phyloP scores from a whole-genome alignment of 2,329 filamentous ascomycete genomes.

The Tricladium varicosporioides region DNA sequence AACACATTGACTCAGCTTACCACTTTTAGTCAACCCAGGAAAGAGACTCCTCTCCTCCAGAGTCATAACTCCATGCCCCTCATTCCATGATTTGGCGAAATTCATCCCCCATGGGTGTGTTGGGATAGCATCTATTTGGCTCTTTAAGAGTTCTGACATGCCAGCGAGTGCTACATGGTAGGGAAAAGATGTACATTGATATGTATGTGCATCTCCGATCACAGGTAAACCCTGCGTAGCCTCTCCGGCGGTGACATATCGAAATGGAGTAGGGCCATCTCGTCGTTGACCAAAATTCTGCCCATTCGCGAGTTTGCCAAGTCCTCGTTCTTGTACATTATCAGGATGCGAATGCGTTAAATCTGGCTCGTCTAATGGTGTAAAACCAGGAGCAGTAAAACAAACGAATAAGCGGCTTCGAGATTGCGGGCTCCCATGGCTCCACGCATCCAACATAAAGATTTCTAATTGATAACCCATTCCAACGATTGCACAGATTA shows the following conservation, averaged over 20 bases:
- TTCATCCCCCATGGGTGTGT: conserved; percentile 53
- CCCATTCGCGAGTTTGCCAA: conserved; percentile 61
- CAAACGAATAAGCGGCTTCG: conserved; percentile 68
- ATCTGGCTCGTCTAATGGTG: conserved; percentile 52
- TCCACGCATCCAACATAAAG: conserved; percentile 67
- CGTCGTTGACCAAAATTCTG: conserved; percentile 55
- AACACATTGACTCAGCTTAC: conserved; percentile 17
- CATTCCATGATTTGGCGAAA: conserved; percentile 46
- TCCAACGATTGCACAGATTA: conserved; percentile 70
- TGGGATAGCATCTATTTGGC: conserved; percentile 57
- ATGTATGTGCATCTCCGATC: conserved; percentile 59
- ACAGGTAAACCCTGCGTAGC: conserved; percentile 59
- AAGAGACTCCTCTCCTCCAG: conserved; percentile 41
- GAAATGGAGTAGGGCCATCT: conserved; percentile 56
- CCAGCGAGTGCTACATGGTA: conserved; percentile 57
- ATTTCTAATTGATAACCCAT: conserved; percentile 75
- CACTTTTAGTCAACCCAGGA: conserved; percentile 29
- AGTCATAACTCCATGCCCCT: conserved; percentile 38
- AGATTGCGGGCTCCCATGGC: conserved; percentile 62
- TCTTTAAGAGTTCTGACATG: conserved; percentile 29
- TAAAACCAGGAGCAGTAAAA: conserved; percentile 65
- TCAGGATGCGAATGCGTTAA: conserved; percentile 63
- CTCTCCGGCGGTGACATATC: conserved; percentile 51
- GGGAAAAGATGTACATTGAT: conserved; percentile 62
- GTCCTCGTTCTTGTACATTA: conserved; percentile 30